Evolutionary conservation across 2,329 filamentous ascomycete species (phyloP).

Genomic region (Zasmidium angulare): DNA sequence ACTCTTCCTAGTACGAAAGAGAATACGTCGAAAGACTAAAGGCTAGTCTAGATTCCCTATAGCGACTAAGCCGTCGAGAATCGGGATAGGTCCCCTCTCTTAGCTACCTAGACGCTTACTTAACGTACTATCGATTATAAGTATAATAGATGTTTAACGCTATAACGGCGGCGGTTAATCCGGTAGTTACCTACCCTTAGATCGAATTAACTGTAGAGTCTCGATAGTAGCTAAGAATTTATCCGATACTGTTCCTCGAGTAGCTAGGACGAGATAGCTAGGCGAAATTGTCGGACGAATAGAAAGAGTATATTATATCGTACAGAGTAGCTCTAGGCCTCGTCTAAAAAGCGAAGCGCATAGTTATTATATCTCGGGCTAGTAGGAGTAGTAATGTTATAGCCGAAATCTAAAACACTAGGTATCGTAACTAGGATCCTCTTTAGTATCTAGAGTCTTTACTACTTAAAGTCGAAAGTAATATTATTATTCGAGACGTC

Average conservation of each 20-base stretch:
- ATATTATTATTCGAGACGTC: conserved; percentile 60
- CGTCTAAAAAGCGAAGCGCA: conserved; percentile 47
- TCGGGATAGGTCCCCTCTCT: too few species aligned
- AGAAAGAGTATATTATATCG: conserved; percentile 35
- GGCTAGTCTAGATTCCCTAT: too few species aligned
- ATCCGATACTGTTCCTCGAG: conserved; percentile 1
- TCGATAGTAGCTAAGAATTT: conserved; percentile 2
- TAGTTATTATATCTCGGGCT: conserved; percentile 28
- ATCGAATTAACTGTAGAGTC: too few species aligned
- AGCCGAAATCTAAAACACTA: conserved; percentile 37
- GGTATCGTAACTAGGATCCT: conserved; percentile 59
- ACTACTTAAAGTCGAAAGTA: conserved; percentile 64
- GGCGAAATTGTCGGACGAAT: conserved; percentile 2
- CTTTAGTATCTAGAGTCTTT: conserved; percentile 60
- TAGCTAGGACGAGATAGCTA: conserved; percentile 2
- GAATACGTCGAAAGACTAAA: too few species aligned
- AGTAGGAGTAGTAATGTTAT: not conserved
- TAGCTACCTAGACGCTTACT: too few species aligned
- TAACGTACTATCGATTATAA: too few species aligned
- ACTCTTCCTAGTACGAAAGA: too few species aligned
- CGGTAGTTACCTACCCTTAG: not conserved
- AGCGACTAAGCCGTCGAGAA: too few species aligned
- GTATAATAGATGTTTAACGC: too few species aligned
- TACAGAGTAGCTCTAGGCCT: conserved; percentile 47
- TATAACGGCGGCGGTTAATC: not conserved